phyloP scores from a whole-genome alignment of 768 basidiomycete genomes.

The Xerocomellus amylosporus region DNA sequence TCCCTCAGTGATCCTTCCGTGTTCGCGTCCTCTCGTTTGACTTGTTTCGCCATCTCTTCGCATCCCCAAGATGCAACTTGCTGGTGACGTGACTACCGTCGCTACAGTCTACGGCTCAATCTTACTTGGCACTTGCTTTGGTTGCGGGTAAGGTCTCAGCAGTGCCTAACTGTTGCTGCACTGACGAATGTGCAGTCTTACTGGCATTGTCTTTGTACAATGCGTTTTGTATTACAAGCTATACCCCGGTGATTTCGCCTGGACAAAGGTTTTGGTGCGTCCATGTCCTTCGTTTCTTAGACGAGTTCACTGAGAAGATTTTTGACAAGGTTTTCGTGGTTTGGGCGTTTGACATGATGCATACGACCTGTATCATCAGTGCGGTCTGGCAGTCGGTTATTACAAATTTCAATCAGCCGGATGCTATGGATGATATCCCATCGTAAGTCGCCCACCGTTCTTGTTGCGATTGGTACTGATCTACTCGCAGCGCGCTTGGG shows the following conservation, averaged over 20 bases:
- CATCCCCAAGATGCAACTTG: constrained; percentile 10
- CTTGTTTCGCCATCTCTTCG: neutral
- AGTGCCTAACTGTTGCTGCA: neutral
- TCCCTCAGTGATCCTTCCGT: constrained; percentile 23
- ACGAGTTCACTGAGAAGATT: neutral
- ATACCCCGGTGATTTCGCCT: constrained; percentile 26
- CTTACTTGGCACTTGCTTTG: constrained; percentile 31
- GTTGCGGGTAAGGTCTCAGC: constrained; percentile 20
- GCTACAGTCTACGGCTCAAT: constrained; percentile 33
- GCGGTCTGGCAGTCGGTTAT: constrained; percentile 31
- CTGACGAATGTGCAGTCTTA: constrained; percentile 25
- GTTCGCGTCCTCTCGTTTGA: constrained; percentile 33
- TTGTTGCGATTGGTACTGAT: neutral
- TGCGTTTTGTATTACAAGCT: constrained; percentile 30
- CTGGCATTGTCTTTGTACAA: constrained; percentile 34
- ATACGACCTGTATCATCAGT: constrained; percentile 27
- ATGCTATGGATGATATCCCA: constrained; percentile 30
- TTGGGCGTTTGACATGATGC: constrained; percentile 30
- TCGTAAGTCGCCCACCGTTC: constrained; percentile 10
- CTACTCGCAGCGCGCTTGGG: constrained; percentile 23
- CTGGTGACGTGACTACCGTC: constrained; percentile 33
- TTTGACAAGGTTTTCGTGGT: constrained; percentile 25
- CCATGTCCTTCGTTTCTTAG: neutral
- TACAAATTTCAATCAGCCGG: constrained; percentile 21
- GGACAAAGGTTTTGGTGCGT: constrained; percentile 31